phyloP scores from a whole-genome alignment of 352 stramenopile species.

The Phytophthora litchii region DNA sequence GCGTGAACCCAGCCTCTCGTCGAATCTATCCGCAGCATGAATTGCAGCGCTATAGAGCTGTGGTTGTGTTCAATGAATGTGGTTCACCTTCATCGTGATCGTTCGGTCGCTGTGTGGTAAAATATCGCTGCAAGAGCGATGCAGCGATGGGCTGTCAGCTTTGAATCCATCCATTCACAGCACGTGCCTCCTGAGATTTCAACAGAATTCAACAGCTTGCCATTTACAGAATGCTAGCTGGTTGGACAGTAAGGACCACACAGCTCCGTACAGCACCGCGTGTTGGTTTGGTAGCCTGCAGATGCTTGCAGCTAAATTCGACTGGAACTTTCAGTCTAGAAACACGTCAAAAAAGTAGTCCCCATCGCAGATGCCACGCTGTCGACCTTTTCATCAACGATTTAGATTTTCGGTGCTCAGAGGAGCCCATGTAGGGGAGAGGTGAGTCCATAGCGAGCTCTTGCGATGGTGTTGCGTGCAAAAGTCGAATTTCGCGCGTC shows the following conservation, averaged over 20 bases:
- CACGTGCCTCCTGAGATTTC: constrained; percentile 8
- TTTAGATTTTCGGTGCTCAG: constrained; percentile 14
- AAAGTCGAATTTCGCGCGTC: background rate
- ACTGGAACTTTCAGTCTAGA: background rate
- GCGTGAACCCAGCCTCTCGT: constrained; percentile 1
- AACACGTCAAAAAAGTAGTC: background rate
- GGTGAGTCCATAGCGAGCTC: background rate
- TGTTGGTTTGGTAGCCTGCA: background rate
- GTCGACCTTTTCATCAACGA: constrained; percentile 6
- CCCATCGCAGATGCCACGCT: constrained; percentile 1
- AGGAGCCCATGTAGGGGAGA: constrained; percentile 14
- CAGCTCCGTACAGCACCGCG: background rate
- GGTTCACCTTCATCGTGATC: constrained; percentile 6
- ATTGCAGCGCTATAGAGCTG: background rate
- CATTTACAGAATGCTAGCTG: background rate
- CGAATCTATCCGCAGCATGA: background rate
- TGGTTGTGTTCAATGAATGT: constrained; percentile 5
- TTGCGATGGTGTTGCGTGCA: constrained; percentile 14
- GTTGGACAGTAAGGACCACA: background rate
- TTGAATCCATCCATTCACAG: no score
- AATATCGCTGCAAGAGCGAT: constrained; percentile 13
- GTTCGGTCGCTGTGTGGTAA: constrained; percentile 14
- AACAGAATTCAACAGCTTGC: constrained; percentile 3
- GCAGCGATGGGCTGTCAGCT: background rate
- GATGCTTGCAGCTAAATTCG: constrained; percentile 2